Conservation (phyloP, 2,329 filamentous ascomycete species). For the Alternaria panax region DNA sequence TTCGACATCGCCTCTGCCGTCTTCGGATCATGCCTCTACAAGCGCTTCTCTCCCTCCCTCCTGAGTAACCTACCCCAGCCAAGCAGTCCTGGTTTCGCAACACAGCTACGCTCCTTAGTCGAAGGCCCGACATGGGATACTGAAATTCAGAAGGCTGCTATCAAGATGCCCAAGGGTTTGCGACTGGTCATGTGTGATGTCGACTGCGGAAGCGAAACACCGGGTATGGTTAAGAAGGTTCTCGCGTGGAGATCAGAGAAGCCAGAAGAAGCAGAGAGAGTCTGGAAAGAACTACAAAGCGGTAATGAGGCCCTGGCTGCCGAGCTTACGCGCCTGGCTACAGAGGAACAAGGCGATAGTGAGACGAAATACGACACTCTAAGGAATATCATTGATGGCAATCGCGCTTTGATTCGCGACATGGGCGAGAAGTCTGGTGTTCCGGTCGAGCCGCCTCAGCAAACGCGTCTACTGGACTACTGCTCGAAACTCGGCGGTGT, state of each 20-base stretch:
- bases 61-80: conserved; percentile 72
- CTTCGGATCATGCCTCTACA: conserved; percentile 89
- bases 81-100: conserved; percentile 71
- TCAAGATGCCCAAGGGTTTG: conserved; percentile 75
- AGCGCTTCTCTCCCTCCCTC: conserved; percentile 85
- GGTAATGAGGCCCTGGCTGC: conserved; percentile 75
- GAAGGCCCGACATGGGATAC: conserved; percentile 76
- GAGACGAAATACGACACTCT: conserved; percentile 58
- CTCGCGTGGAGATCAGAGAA: conserved; percentile 78
- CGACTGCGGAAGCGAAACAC: conserved; percentile 90
- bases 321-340: conserved; percentile 64
- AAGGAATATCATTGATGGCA: conserved; percentile 59
- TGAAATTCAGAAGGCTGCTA: conserved; percentile 72
- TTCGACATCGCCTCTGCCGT: conserved; percentile 95
- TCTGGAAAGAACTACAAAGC: conserved; percentile 79
- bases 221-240: conserved; percentile 94
- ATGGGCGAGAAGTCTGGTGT: conserved; percentile 80
- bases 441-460: conserved; percentile 86
- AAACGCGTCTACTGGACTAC: conserved; percentile 84
- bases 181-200: conserved; percentile 94
- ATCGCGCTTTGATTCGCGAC: conserved; percentile 69
- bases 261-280: conserved; percentile 65
- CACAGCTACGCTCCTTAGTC: conserved; percentile 70
- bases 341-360: conserved; percentile 46
- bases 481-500: conserved; percentile 77